Evolutionary conservation across 805 yeast species (phyloP).

Genomic region (Pichia heedii): DNA sequence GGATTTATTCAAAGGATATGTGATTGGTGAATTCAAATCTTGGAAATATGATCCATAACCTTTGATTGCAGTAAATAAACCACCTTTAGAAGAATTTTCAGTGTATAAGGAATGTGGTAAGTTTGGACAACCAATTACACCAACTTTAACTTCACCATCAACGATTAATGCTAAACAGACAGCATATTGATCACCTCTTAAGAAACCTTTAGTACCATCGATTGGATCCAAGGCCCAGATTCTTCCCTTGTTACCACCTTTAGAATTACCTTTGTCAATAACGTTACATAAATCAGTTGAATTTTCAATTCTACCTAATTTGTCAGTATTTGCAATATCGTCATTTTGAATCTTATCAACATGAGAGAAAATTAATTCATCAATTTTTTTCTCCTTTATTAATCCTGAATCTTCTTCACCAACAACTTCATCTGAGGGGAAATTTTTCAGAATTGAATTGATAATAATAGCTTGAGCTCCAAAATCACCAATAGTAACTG

Average conservation of each 20-base stretch:
- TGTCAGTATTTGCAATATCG: slow-evolving; percentile 26
- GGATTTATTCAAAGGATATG: slow-evolving; percentile 28
- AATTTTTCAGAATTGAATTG: slow-evolving; percentile 66
- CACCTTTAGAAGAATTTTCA: slow-evolving; percentile 45
- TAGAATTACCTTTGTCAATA: slow-evolving; percentile 71
- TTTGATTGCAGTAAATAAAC: slow-evolving; percentile 60
- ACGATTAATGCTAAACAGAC: slow-evolving; percentile 87
- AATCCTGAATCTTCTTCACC: slow-evolving; percentile 88
- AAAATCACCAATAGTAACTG: slow-evolving; percentile 94
- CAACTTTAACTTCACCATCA: slow-evolving; percentile 76
- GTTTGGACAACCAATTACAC: slow-evolving; percentile 96
- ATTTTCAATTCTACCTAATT: slow-evolving; percentile 35
- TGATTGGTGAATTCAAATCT: slow-evolving; percentile 30
- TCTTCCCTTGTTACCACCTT: slow-evolving; percentile 73
- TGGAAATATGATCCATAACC: slow-evolving; percentile 61
- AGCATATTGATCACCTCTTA: slow-evolving; percentile 95
- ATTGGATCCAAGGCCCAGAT: slow-evolving; percentile 98
- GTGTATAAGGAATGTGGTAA: slow-evolving; percentile 44
- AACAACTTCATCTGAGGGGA: slow-evolving; percentile 79
- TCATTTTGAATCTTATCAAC: slow-evolving; percentile 43
- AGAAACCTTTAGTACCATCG: slow-evolving; percentile 95
- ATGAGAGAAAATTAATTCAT: slow-evolving; percentile 48
- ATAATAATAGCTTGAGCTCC: slow-evolving; percentile 93
- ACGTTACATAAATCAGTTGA: slow-evolving; percentile 47
- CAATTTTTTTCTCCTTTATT: slow-evolving; percentile 46